These are phyloP conservation scores for Fraxinus anomala DNA, from an alignment of 257 asterid genomes.

Conservation along the genomic window DNA sequence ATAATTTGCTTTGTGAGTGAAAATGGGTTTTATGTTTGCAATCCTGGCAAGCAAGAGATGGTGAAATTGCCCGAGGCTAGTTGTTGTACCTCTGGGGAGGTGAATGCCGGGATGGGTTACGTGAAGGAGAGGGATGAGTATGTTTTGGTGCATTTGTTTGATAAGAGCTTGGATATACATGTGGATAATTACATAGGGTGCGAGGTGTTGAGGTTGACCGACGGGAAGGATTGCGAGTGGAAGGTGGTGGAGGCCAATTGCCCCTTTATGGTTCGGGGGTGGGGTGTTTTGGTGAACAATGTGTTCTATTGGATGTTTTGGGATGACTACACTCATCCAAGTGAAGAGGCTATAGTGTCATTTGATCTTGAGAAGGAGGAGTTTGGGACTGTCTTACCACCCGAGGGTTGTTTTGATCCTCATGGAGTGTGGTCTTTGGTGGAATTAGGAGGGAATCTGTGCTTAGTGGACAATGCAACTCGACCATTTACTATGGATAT, in stretches of 20 bases:
- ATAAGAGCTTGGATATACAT: conserved; percentile 24
- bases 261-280: conserved; percentile 50
- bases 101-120: conserved; percentile 59
- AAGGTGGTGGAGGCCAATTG: conserved; percentile 48
- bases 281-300: conserved; percentile 58
- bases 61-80: conserved; percentile 50
- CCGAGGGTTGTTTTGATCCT: conserved; percentile 49
- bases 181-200: conserved; percentile 48
- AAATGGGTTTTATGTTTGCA: conserved; percentile 50
- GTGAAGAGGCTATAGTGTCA: conserved; percentile 47
- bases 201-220: conserved; percentile 49
- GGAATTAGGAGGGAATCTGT: conserved; percentile 53
- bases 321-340: conserved; percentile 47
- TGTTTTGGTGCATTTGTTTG: conserved; percentile 57
- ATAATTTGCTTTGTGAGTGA: conserved; percentile 47
- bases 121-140: conserved; percentile 42
- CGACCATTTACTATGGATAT: conserved; percentile 43
- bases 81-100: conserved; percentile 51
- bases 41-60: conserved; percentile 51
- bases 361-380: conserved; percentile 54
- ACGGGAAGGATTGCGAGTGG: conserved; percentile 45
- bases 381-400: conserved; percentile 51
- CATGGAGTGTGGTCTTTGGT: conserved; percentile 51
- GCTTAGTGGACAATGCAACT: conserved; percentile 45
- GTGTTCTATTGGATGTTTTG: conserved; percentile 65